These are phyloP conservation scores for Pseudopyrenochaeta lycopersici DNA, from an alignment of 2,329 filamentous ascomycete genomes.

Conservation along the genomic window DNA sequence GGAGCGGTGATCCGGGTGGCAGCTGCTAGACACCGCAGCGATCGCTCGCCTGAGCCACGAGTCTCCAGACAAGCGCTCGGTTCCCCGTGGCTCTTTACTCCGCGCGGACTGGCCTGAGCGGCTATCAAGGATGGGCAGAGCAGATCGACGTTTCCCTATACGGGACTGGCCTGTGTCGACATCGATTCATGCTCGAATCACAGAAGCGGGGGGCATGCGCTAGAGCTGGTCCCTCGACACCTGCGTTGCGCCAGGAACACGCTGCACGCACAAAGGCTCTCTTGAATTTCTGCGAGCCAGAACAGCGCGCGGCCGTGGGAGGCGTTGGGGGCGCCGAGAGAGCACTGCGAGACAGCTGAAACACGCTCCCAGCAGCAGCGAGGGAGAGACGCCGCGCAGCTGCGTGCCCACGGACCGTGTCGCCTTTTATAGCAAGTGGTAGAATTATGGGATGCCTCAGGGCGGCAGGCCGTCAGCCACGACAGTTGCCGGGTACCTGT, in stretches of 20 bases:
- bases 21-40: slow-evolving; percentile 23
- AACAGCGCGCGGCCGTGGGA: too few relatives aligned
- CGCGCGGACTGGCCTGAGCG: slow-evolving; percentile 28
- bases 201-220: slow-evolving; percentile 18
- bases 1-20: slow-evolving; percentile 25
- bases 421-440: slow-evolving; percentile 18
- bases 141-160: slow-evolving; percentile 34
- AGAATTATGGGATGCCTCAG: slow-evolving; percentile 11
- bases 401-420: slow-evolving; percentile 8
- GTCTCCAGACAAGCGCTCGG: slow-evolving; percentile 35
- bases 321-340: slow-evolving; percentile 46
- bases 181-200: slow-evolving; percentile 32
- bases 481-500: slow-evolving; percentile 20
- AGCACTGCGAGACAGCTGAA: slow-evolving; percentile 16
- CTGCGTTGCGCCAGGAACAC: slow-evolving; percentile 34
- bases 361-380: slow-evolving; percentile 20
- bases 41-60: slow-evolving; percentile 33
- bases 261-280: slow-evolving; percentile 21
- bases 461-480: slow-evolving; percentile 22
- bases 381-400: slow-evolving; percentile 11
- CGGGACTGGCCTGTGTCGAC: slow-evolving; percentile 18
- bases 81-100: slow-evolving; percentile 31
- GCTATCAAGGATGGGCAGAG: slow-evolving; percentile 12
- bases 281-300: slow-evolving; percentile 22
- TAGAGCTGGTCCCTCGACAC: slow-evolving; percentile 20